phyloP scores from a whole-genome alignment of 148 eudicot species.

The Cornus florida region DNA sequence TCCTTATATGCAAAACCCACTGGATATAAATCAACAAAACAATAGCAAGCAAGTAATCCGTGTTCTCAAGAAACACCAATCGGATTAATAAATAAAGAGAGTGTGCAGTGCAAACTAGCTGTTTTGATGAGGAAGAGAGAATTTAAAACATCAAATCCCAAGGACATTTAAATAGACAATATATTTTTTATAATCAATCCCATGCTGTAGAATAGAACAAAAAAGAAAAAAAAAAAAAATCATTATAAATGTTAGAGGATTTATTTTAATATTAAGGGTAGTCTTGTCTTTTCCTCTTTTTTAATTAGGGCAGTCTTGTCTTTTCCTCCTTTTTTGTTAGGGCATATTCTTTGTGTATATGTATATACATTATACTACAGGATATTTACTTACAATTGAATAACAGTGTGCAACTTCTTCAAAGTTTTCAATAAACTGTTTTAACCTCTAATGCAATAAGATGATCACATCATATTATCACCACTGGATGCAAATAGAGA shows the following conservation, averaged over 20 bases:
- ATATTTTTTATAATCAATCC: neutral
- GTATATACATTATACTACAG: no score
- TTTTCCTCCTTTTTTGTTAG: no score
- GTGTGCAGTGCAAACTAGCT: neutral
- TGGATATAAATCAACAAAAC: neutral
- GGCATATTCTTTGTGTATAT: no score
- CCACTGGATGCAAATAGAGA: neutral
- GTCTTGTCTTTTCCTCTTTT: no score
- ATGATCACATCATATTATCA: neutral
- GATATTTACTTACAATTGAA: no score
- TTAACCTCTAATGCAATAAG: neutral
- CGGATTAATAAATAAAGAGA: neutral
- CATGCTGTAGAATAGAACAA: neutral
- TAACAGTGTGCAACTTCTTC: no score
- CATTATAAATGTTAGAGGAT: no score
- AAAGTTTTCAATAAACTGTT: neutral
- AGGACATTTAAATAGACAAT: neutral
- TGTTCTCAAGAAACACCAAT: neutral
- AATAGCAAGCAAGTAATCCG: neutral
- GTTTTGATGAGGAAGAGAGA: neutral
- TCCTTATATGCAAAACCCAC: neutral
- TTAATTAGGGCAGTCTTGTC: no score
- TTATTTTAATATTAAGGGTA: no score
- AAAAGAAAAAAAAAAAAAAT: no score
- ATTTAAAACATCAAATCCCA: neutral